Conservation (phyloP, 2,329 filamentous ascomycete genomes). For the Podosphaera xanthii region DNA sequence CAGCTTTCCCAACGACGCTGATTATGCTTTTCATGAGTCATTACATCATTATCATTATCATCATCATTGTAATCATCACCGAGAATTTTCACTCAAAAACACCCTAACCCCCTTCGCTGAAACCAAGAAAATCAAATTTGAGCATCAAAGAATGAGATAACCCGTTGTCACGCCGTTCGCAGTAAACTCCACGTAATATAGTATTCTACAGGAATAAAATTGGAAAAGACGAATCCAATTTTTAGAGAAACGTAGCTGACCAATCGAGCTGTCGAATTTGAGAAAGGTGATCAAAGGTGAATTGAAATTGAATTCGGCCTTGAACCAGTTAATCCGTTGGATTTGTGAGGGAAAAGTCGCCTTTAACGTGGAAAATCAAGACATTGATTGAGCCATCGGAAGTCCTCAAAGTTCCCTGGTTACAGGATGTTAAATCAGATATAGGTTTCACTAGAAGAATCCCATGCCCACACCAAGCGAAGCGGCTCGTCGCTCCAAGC, state of each 20-base stretch:
- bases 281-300: neutral
- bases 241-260: neutral
- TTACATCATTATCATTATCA: neutral
- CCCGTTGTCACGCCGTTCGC: neutral
- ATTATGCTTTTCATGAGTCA: neutral
- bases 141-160: neutral
- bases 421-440: neutral
- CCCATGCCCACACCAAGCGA: slow-evolving; percentile 6
- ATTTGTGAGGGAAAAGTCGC: neutral
- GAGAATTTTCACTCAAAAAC: neutral
- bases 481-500: slow-evolving; percentile 7
- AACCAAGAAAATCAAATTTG: neutral
- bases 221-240: neutral
- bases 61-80: neutral
- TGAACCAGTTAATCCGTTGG: neutral
- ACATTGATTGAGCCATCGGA: too few species aligned
- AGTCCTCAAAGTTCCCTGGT: neutral
- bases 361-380: too few species aligned
- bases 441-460: slow-evolving; percentile 4
- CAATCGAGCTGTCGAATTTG: neutral
- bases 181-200: neutral
- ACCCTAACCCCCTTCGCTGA: neutral
- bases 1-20: neutral
- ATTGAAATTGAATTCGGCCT: neutral
- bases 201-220: neutral